These are phyloP conservation scores for Fusarium algeriense DNA, from an alignment of 2,329 filamentous ascomycete species.

Conservation along the genomic window DNA sequence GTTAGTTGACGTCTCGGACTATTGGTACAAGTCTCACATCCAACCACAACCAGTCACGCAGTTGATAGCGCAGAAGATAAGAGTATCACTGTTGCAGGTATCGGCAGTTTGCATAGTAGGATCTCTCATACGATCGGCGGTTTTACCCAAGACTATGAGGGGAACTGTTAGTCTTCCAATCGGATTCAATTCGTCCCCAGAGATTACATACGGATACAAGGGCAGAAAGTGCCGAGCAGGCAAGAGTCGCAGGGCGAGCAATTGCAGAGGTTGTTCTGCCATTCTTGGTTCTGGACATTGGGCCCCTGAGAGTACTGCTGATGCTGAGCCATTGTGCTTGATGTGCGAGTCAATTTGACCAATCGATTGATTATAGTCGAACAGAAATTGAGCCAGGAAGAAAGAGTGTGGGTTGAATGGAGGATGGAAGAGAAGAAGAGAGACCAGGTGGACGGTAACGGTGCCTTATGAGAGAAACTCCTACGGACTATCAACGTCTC, in stretches of 20 bases:
- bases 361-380: background rate
- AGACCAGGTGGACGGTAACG: conserved; percentile 4
- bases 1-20: conserved; percentile 9
- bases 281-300: conserved; percentile 51
- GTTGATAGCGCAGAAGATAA: conserved; percentile 55
- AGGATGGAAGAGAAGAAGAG: background rate
- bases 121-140: conserved; percentile 59
- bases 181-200: background rate
- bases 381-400: background rate
- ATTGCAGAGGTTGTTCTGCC: conserved; percentile 55
- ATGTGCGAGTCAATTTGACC: background rate
- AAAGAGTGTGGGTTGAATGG: background rate
- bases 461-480: conserved; percentile 23
- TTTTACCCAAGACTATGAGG: conserved; percentile 58
- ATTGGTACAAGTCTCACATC: conserved; percentile 51
- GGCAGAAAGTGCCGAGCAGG: conserved; percentile 55
- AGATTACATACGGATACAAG: conserved; percentile 58
- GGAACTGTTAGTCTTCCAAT: conserved; percentile 27
- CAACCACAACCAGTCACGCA: conserved; percentile 58
- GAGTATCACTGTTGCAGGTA: conserved; percentile 57
- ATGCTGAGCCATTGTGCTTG: conserved; percentile 37
- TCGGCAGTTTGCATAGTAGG: conserved; percentile 56
- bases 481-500: conserved; percentile 18
- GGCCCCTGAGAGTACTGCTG: conserved; percentile 44
- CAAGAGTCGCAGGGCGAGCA: conserved; percentile 58